Evolutionary conservation across 306 rosid genomes (phyloP), one percentile per base, ranked within the genome.

Genomic region (Casuarina glauca): DNA sequence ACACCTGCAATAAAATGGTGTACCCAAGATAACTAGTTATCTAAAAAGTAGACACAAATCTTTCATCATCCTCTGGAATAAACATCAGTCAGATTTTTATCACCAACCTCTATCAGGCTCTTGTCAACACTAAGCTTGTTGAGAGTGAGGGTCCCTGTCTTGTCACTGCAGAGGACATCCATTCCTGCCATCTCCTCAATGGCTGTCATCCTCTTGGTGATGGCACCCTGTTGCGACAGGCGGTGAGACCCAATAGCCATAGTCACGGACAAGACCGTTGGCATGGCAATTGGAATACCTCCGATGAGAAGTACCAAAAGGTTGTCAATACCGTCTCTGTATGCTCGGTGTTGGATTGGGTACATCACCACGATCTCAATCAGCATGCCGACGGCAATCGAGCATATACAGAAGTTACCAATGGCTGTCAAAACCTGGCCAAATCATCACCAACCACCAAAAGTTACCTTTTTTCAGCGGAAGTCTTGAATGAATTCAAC

Each of bases 281-380:
- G 98, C 98, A 93, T 93, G 49, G 98, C 98, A 81, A 93, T 93
- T 38, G 98, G 98, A 83, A 93, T 93, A 58, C 98, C 98, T 71
- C 98, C 98, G 4, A 93, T 93, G 64, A 93, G 93, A 63, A 93
- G 96, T 72, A 93, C 98, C 87, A 93, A 79, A 74, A 93, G 82
- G 72, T 93, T 93, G 85, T 93, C 98, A 71, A 93, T 91, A 61
- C 98, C 98, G 2, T 90, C 96, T 85, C 98, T 93, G 68, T 93
- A 93, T 54, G 90, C 53, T 75, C 98, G 88, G 0, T 44, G 58
- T 46, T 93, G 98, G 69, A 93, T 91, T 0, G 93, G 96, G 75
- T 62, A 93, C 91, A 90, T 91, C 74, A 93, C 98, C 76, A 91
- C 3, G 19, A 93, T 82, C 90, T 93, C 98, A 74, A 91, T 90